Evolutionary conservation across 192 early-diverging fungal genomes (phyloP).

Genomic region (Podila epicladia): DNA sequence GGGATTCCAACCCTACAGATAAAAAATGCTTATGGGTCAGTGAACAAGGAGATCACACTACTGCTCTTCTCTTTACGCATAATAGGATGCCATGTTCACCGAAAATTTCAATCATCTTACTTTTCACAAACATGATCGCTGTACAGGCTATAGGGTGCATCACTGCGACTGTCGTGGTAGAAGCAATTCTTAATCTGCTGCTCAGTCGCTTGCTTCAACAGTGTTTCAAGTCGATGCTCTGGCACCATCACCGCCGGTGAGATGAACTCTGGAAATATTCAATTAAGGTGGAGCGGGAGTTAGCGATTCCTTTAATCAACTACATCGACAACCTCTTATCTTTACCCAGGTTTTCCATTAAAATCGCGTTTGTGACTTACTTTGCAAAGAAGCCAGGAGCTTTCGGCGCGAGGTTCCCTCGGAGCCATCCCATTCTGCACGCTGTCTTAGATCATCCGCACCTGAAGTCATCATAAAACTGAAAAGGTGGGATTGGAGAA

Average conservation of each 20-base stretch:
- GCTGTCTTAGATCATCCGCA: constrained; percentile 71
- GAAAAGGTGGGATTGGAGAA: neutral
- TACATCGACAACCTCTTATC: neutral
- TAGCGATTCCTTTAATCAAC: neutral
- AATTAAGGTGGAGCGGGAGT: neutral
- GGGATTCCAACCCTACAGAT: constrained; percentile 57
- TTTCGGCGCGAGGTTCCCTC: constrained; percentile 71
- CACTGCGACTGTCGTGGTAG: constrained; percentile 76
- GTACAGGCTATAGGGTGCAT: constrained; percentile 68
- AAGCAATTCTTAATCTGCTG: constrained; percentile 80
- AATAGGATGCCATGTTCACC: too few relatives aligned
- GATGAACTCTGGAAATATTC: constrained; percentile 66
- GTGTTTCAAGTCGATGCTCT: constrained; percentile 78
- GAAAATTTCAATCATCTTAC: constrained; percentile 46
- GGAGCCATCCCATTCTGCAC: constrained; percentile 87
- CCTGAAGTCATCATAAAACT: constrained; percentile 78
- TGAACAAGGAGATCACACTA: too few relatives aligned
- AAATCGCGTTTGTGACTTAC: constrained; percentile 50
- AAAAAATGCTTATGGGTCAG: neutral
- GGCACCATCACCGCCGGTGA: constrained; percentile 90
- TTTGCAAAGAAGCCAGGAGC: constrained; percentile 71
- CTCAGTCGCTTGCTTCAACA: constrained; percentile 83
- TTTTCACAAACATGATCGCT: constrained; percentile 80
- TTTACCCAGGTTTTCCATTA: neutral
- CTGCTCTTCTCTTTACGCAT: too few relatives aligned